These are phyloP conservation scores for Monilinia laxa DNA, from an alignment of 2,329 filamentous ascomycete species.

Conservation along the genomic window DNA sequence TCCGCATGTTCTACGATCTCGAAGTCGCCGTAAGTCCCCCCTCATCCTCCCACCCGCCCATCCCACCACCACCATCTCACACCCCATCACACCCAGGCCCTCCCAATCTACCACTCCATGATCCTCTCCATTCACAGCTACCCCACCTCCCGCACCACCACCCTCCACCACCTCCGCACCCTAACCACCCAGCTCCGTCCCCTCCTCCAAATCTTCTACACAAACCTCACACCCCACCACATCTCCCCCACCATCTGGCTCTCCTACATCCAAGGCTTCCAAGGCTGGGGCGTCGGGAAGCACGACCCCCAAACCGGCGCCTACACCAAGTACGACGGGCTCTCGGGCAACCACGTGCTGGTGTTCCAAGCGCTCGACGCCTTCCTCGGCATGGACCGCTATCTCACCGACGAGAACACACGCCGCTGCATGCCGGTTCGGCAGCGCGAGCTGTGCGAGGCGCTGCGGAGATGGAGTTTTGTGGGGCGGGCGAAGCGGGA, in stretches of 20 bases:
- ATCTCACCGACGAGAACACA: slow-evolving; percentile 5
- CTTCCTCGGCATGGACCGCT: background rate
- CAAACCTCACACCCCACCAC: slow-evolving; percentile 4
- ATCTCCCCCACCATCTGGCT: slow-evolving; percentile 15
- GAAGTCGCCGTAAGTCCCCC: slow-evolving; percentile 16
- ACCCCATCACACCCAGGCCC: background rate
- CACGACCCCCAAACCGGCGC: background rate
- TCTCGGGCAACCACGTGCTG: slow-evolving; percentile 20
- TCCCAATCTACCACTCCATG: slow-evolving; percentile 21
- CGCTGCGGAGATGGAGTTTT: slow-evolving; percentile 8
- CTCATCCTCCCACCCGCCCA: background rate
- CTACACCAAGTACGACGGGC: slow-evolving; percentile 19
- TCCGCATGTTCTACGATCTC: slow-evolving; percentile 21
- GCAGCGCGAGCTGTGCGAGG: slow-evolving; percentile 1
- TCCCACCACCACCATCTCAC: too few relatives aligned
- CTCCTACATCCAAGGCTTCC: slow-evolving; percentile 18
- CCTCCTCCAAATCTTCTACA: slow-evolving; percentile 20
- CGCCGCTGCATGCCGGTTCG: background rate
- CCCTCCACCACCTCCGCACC: background rate
- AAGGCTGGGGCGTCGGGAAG: slow-evolving; percentile 18
- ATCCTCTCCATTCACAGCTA: background rate
- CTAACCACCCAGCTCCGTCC: slow-evolving; percentile 7
- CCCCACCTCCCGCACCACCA: background rate
- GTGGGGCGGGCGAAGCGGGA: background rate
- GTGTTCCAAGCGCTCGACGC: slow-evolving; percentile 21